These are phyloP conservation scores for Nothopassalora personata DNA, from an alignment of 2,329 filamentous ascomycete species.

Conservation along the genomic window DNA sequence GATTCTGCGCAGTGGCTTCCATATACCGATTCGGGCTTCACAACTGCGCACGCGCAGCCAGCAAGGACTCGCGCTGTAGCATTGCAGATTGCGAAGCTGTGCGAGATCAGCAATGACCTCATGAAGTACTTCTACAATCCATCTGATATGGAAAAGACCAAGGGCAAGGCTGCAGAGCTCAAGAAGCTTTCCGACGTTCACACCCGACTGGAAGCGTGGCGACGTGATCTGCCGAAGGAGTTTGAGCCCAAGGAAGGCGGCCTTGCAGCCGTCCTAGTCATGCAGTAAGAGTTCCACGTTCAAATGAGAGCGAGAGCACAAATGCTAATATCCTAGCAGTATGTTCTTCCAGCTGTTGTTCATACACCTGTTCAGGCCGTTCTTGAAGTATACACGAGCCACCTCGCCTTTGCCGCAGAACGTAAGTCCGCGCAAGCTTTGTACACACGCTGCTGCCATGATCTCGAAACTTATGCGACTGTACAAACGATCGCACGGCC, in stretches of 20 bases:
- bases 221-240: slow-evolving; percentile 74
- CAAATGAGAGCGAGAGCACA: not conserved
- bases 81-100: slow-evolving; percentile 74
- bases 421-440: slow-evolving; percentile 84
- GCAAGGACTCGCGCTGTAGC: slow-evolving; percentile 77
- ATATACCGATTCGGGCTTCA: slow-evolving; percentile 78
- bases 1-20: slow-evolving; percentile 82
- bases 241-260: slow-evolving; percentile 86
- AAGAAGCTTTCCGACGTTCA: slow-evolving; percentile 92
- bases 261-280: slow-evolving; percentile 72
- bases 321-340: slow-evolving; percentile 45
- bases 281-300: slow-evolving; percentile 65
- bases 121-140: slow-evolving; percentile 90
- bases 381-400: slow-evolving; percentile 79
- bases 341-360: slow-evolving; percentile 98
- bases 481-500: slow-evolving; percentile 86
- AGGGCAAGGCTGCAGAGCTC: slow-evolving; percentile 75
- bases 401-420: slow-evolving; percentile 79
- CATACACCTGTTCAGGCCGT: slow-evolving; percentile 91
- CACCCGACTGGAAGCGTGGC: slow-evolving; percentile 84
- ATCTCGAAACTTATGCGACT: slow-evolving; percentile 92
- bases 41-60: slow-evolving; percentile 67
- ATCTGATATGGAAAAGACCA: slow-evolving; percentile 52
- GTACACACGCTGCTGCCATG: slow-evolving; percentile 79
- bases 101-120: slow-evolving; percentile 89